These are phyloP conservation scores for Pythium brachiatum DNA, from an alignment of 352 stramenopile genomes.

Conservation along the genomic window DNA sequence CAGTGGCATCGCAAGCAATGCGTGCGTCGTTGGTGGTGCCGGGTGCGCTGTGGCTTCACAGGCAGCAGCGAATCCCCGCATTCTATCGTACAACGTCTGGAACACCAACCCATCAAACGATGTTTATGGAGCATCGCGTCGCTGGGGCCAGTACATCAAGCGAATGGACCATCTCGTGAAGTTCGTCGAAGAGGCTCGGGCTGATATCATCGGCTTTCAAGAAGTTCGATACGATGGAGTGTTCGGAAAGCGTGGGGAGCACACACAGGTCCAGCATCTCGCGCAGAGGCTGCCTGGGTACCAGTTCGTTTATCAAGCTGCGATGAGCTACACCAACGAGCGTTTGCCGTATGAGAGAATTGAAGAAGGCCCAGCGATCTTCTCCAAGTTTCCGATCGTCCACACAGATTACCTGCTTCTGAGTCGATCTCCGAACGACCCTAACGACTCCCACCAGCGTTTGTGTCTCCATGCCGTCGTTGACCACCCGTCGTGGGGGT, in stretches of 20 bases:
- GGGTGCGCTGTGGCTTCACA: background rate
- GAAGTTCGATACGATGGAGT: conserved; percentile 83
- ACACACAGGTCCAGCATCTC: conserved; percentile 81
- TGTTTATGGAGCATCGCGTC: conserved; percentile 50
- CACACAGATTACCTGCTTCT: conserved; percentile 81
- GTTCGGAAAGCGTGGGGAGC: conserved; percentile 57
- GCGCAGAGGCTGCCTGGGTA: conserved; percentile 54
- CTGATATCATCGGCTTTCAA: conserved; percentile 84
- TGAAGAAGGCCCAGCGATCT: conserved; percentile 80
- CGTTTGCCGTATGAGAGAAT: conserved; percentile 65
- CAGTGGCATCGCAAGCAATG: background rate
- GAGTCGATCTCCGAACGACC: conserved; percentile 74
- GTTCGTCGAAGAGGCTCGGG: conserved; percentile 45
- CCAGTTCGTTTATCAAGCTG: conserved; percentile 85
- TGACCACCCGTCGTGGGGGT: conserved; percentile 54
- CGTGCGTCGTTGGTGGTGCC: background rate
- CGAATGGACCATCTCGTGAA: conserved; percentile 69
- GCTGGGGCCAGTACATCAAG: conserved; percentile 75
- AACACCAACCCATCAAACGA: conserved; percentile 83
- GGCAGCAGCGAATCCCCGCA: conserved; percentile 35
- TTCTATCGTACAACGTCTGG: conserved; percentile 89
- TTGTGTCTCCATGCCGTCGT: conserved; percentile 81
- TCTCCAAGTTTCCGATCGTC: conserved; percentile 78
- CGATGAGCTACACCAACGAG: conserved; percentile 81
- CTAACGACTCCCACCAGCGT: conserved; percentile 82